Evolutionary conservation across 306 rosid genomes (phyloP).

Genomic region (Trifolium repens): DNA sequence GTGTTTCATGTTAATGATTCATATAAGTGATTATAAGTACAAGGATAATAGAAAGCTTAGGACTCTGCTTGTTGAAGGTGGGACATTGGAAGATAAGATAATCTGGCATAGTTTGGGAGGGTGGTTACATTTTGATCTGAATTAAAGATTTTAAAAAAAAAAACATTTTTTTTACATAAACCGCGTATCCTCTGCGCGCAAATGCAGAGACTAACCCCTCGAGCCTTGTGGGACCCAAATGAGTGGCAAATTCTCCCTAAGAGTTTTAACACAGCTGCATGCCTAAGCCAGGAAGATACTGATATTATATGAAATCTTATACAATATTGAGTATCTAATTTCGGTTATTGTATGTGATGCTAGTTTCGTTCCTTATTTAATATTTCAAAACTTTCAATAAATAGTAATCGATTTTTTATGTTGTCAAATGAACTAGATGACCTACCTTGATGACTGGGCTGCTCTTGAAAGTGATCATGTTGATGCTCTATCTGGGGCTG

Average conservation of each 20-base stretch:
- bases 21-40: constrained; percentile 6
- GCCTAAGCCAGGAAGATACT: not conserved
- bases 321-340: constrained; percentile 22
- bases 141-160: not conserved
- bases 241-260: too few species aligned
- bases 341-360: constrained; percentile 28
- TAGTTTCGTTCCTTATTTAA: constrained; percentile 32
- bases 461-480: constrained; percentile 75
- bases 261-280: too few species aligned
- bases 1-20: constrained; percentile 27
- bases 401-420: constrained; percentile 38
- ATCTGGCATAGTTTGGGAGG: constrained; percentile 30
- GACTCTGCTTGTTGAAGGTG: constrained; percentile 24
- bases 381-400: constrained; percentile 29
- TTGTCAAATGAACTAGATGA: constrained; percentile 64
- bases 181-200: too few species aligned
- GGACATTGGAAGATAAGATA: constrained; percentile 8
- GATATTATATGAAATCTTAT: constrained; percentile 32
- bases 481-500: constrained; percentile 80
- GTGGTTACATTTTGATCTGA: constrained; percentile 25
- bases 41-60: not conserved
- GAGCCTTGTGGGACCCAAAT: too few species aligned
- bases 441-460: constrained; percentile 86
- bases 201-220: too few species aligned
- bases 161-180: too few species aligned